phyloP scores from a whole-genome alignment of 1,139 yeast species.

The Saccharomycopsis crataegensis region DNA sequence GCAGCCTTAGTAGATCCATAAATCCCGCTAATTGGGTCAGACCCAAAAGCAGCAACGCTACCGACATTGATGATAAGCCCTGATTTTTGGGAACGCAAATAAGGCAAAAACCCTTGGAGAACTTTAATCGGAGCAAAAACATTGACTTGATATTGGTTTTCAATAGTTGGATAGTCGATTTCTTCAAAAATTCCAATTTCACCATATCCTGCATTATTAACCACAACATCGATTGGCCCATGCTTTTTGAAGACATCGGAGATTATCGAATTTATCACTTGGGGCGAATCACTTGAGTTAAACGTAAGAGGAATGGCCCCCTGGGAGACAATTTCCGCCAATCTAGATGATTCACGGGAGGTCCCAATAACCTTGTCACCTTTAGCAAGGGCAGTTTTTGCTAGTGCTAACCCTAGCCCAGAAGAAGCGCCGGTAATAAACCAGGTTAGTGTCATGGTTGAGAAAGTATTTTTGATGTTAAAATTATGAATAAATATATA shows the following conservation, averaged over 20 bases:
- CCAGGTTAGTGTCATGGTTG: background rate
- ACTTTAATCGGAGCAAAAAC: constrained; percentile 2
- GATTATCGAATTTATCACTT: constrained; percentile 13
- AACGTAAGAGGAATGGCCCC: background rate
- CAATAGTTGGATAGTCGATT: background rate
- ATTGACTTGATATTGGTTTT: background rate
- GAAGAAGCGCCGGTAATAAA: constrained; percentile 4
- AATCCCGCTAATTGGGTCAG: background rate
- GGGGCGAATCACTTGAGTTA: background rate
- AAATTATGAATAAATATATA: too few relatives aligned
- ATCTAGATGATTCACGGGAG: background rate
- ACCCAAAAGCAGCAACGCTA: background rate
- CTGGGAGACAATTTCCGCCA: background rate
- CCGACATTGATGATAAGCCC: background rate
- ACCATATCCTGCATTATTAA: constrained; percentile 5
- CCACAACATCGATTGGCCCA: background rate
- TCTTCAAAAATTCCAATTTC: background rate
- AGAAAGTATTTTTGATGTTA: too few relatives aligned
- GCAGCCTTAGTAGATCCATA: constrained; percentile 1
- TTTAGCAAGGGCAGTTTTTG: background rate
- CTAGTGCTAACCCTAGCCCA: background rate
- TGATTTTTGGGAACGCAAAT: background rate
- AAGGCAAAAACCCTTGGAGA: background rate
- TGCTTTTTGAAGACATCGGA: background rate
- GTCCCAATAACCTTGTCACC: constrained; percentile 2